phyloP scores from a whole-genome alignment of 371 early-diverging fungal genomes.

The Mortierella sp. region DNA sequence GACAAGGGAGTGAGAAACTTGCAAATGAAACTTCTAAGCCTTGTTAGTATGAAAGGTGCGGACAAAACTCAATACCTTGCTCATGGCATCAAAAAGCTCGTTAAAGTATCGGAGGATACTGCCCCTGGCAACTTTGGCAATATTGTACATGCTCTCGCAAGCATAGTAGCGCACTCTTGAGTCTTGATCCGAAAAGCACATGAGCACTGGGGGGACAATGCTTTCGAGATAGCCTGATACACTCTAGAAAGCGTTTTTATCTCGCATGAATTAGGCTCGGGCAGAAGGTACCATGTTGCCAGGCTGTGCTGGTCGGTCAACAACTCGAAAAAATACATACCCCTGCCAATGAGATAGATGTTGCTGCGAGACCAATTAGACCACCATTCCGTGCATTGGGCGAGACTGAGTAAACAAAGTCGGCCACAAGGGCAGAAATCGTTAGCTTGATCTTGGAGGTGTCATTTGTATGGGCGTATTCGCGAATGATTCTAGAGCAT shows the following conservation, averaged over 20 bases:
- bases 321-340: constrained; percentile 45
- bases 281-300: not conserved
- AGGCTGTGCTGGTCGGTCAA: not conserved
- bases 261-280: not conserved
- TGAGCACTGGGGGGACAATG: constrained; percentile 89
- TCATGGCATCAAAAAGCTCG: constrained; percentile 92
- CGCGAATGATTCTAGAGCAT: constrained; percentile 72
- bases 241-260: constrained; percentile 48
- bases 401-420: constrained; percentile 83
- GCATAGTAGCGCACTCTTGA: constrained; percentile 93
- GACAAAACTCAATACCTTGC: constrained; percentile 69
- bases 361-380: constrained; percentile 89
- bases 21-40: too few relatives aligned
- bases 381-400: constrained; percentile 92
- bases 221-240: constrained; percentile 75
- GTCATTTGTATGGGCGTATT: constrained; percentile 62
- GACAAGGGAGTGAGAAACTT: not conserved
- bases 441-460: constrained; percentile 67
- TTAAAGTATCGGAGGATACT: constrained; percentile 89
- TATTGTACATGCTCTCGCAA: constrained; percentile 95
- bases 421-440: constrained; percentile 76
- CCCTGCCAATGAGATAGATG: constrained; percentile 85
- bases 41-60: not conserved
- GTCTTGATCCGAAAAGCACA: constrained; percentile 91
- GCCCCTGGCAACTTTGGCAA: constrained; percentile 90